Conservation (phyloP, 495 filamentous ascomycete species). For the Penicillium canescens region DNA sequence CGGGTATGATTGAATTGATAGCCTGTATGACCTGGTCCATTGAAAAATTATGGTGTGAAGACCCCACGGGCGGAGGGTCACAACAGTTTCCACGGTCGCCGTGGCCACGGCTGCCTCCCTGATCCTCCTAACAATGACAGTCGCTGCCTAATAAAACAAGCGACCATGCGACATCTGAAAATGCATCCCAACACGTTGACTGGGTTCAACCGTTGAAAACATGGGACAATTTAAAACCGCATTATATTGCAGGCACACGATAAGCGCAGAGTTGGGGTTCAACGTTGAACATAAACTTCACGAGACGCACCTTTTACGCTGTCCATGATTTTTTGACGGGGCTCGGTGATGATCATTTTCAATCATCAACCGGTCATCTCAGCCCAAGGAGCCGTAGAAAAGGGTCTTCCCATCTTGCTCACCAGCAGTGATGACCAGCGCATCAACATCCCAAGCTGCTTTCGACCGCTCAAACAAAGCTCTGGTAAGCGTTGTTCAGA, state of each 20-base stretch:
- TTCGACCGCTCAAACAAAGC: neutral
- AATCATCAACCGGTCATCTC: neutral
- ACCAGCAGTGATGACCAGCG: neutral
- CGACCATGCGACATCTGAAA: neutral
- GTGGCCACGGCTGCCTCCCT: neutral
- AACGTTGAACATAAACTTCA: neutral
- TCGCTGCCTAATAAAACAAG: neutral
- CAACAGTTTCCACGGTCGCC: neutral
- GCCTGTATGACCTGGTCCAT: neutral
- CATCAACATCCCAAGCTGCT: neutral
- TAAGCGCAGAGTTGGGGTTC: neutral
- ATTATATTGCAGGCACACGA: neutral
- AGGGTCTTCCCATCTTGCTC: neutral
- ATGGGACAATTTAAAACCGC: neutral
- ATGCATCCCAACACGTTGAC: neutral
- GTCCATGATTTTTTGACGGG: neutral
- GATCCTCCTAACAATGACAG: neutral
- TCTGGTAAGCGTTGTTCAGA: neutral
- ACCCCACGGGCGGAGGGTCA: neutral
- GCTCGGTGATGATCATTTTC: neutral
- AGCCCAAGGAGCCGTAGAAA: neutral
- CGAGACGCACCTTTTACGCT: neutral
- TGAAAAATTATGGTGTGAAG: neutral
- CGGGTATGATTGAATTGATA: neutral
- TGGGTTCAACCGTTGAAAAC: neutral